Evolutionary conservation across 2,329 filamentous ascomycete species (phyloP), one percentile per base, ranked within the genome.

Genomic region (Trichoderma polysporum): DNA sequence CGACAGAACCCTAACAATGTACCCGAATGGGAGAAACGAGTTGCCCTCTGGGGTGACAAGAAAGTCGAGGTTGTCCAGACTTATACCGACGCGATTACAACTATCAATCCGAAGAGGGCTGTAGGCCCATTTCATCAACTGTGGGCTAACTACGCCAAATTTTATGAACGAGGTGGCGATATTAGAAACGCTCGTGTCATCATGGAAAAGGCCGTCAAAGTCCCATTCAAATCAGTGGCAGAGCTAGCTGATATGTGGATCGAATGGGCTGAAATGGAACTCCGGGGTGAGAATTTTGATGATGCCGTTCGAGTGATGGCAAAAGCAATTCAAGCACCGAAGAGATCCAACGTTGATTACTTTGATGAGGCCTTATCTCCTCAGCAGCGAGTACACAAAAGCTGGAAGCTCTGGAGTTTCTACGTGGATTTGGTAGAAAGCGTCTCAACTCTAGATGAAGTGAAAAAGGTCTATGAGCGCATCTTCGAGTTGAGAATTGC

Each of bases 361-460:
- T 99, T 98, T 75, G 95, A 99, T 76, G 96, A 99, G 76, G 93
- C 88, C 0, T 82, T 99, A 7, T 93, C 93, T 1, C 94, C 95
- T 4, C 95, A 99, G 77, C 95, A 98, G 81, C 88, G 96, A 69
- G 92, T 99, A 3, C 95, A 99, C 82, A 99, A 99, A 84, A 97
- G 93, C 76, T 99, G 95, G 95, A 99, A 98, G 78, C 81, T 99
- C 12, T 99, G 95, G 95, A 97, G 93, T 79, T 99, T 99, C 82
- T 99, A 99, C 74, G 94, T 99, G 47, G 95, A 99, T 77, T 86
- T 99, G 1, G 94, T 99, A 2, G 95, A 99, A 78, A 97, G 93
- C 77, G 94, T 97, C 35, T 90, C 91, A 69, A 92, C 91, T 0
- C 80, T 99, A 17, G 93, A 97, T 25, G 94, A 98, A 79, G 97